Conservation (phyloP, 1,284 basidiomycete species). For the Schizophyllum commune region DNA sequence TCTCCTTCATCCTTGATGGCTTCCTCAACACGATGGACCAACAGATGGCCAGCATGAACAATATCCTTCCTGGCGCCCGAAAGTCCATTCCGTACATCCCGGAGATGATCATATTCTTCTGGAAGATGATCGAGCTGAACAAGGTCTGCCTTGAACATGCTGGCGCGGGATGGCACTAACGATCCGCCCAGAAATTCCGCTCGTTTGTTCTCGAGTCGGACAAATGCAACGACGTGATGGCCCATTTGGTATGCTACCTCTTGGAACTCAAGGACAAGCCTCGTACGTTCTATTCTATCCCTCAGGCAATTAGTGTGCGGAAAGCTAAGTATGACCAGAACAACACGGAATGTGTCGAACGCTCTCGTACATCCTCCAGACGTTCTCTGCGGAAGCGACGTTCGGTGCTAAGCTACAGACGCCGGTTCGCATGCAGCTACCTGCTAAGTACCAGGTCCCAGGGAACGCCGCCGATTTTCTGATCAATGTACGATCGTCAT, state of each 20-base stretch:
- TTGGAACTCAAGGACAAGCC: slow-evolving; percentile 88
- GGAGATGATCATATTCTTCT: slow-evolving; percentile 81
- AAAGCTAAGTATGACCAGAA: slow-evolving; percentile 36
- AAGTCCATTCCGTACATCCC: slow-evolving; percentile 75
- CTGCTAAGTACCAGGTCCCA: slow-evolving; percentile 64
- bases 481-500: slow-evolving; percentile 57
- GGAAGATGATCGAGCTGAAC: slow-evolving; percentile 88
- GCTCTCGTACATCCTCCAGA: slow-evolving; percentile 88
- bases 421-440: slow-evolving; percentile 56
- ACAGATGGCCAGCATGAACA: slow-evolving; percentile 66
- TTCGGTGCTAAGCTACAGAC: slow-evolving; percentile 66
- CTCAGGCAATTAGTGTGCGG: neutral
- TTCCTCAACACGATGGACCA: slow-evolving; percentile 65
- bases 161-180: slow-evolving; percentile 3
- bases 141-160: slow-evolving; percentile 44
- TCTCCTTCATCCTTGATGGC: slow-evolving; percentile 75
- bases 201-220: slow-evolving; percentile 75
- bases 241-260: slow-evolving; percentile 70
- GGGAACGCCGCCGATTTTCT: slow-evolving; percentile 83
- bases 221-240: slow-evolving; percentile 67
- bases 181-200: slow-evolving; percentile 67
- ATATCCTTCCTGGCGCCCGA: slow-evolving; percentile 74
- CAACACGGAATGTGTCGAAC: slow-evolving; percentile 88
- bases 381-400: slow-evolving; percentile 74
- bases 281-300: slow-evolving; percentile 38